Evolutionary conservation across 2,329 filamentous ascomycete genomes (phyloP).

Genomic region (Botryotinia globosa): DNA sequence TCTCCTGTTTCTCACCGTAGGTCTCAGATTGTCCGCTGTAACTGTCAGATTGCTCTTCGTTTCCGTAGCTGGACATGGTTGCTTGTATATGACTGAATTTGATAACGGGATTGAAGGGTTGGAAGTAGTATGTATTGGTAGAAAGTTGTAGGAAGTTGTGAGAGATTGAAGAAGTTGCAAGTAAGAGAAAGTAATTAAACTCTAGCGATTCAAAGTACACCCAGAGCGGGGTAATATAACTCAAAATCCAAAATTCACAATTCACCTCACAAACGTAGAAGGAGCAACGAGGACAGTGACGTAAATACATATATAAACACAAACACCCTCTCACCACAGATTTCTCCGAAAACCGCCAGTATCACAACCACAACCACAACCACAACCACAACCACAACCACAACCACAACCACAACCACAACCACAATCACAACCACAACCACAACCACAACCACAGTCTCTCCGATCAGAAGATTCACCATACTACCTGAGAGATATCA

Average conservation of each 20-base stretch:
- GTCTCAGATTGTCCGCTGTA: neutral
- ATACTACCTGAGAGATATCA: neutral
- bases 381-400: neutral
- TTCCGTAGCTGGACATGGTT: constrained; percentile 13
- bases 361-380: neutral
- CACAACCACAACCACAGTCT: neutral
- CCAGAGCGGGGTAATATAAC: neutral
- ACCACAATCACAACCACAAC: neutral
- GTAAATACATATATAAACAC: neutral
- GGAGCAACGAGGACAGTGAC: neutral
- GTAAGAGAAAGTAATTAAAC: neutral
- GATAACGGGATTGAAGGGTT: neutral
- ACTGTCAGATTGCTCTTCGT: constrained; percentile 8
- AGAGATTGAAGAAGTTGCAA: too few species aligned
- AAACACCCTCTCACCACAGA: neutral
- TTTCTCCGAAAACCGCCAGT: neutral
- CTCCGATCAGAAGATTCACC: neutral
- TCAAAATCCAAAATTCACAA: neutral
- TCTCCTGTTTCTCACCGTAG: constrained; percentile 3
- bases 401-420: neutral
- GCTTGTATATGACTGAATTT: too few species aligned
- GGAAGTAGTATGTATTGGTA: neutral
- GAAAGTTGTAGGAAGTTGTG: neutral
- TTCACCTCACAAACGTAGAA: neutral
- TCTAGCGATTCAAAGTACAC: too few species aligned